phyloP scores from a whole-genome alignment of 768 basidiomycete genomes.

The Suillus clintonianus region DNA sequence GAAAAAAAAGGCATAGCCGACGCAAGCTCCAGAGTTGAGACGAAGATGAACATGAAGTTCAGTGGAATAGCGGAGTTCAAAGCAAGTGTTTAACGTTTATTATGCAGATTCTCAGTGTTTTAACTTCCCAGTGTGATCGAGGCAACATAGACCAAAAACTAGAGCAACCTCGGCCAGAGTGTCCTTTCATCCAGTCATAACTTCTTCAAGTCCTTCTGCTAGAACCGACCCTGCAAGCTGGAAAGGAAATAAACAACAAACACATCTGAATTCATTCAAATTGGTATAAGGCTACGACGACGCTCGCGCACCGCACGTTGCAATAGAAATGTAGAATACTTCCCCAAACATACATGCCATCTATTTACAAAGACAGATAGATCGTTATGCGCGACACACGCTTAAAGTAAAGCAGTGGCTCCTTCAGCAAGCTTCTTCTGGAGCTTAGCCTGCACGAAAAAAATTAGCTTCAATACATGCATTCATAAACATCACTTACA shows the following conservation, averaged over 20 bases:
- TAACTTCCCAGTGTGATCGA: too few relatives aligned
- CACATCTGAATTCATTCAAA: background rate
- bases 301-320: background rate
- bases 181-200: background rate
- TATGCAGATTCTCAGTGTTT: too few relatives aligned
- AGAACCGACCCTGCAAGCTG: background rate
- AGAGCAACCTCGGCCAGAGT: background rate
- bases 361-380: background rate
- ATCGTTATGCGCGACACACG: background rate
- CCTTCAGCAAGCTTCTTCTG: constrained; percentile 43
- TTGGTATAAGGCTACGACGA: background rate
- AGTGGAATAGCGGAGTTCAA: too few relatives aligned
- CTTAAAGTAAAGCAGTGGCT: constrained; percentile 23
- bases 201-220: background rate
- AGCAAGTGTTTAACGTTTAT: too few relatives aligned
- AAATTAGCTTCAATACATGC: constrained; percentile 12
- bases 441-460: constrained; percentile 39
- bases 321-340: background rate
- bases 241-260: background rate
- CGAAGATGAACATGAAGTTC: too few relatives aligned
- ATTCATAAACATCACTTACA: constrained; percentile 46
- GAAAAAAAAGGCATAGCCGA: too few relatives aligned
- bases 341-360: background rate
- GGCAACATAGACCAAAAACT: background rate
- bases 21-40: too few relatives aligned